phyloP scores from a whole-genome alignment of 345 rosid genomes.

The Salix suchowensis region DNA sequence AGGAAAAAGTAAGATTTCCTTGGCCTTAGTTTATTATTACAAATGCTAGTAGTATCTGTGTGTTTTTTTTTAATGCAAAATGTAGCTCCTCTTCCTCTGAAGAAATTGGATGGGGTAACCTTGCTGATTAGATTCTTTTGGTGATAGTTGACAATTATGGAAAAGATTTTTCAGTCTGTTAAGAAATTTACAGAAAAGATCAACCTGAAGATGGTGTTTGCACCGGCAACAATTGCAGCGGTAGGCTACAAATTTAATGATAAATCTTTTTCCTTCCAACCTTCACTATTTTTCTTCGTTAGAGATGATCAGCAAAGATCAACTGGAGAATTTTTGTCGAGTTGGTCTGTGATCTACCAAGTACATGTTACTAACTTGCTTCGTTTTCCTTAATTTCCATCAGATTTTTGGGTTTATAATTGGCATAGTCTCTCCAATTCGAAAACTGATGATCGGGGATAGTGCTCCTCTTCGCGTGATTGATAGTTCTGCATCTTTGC shows the following conservation, averaged over 20 bases:
- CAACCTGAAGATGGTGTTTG: background rate
- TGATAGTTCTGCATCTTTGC: constrained; percentile 25
- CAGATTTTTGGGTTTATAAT: constrained; percentile 33
- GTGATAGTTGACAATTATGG: background rate
- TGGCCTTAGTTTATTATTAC: background rate
- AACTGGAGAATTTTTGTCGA: no score
- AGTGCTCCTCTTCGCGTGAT: constrained; percentile 38
- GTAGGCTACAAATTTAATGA: background rate
- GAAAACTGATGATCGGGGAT: constrained; percentile 25
- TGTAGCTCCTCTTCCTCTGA: no score
- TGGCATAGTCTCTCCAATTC: constrained; percentile 26
- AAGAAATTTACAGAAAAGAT: background rate
- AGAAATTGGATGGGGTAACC: background rate
- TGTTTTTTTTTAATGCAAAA: background rate
- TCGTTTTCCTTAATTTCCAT: background rate
- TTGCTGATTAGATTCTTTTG: background rate
- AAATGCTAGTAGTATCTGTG: background rate
- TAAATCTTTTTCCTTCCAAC: no score
- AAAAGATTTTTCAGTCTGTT: background rate
- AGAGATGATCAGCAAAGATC: no score
- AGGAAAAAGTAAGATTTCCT: background rate
- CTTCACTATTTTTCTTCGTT: no score
- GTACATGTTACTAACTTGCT: no score
- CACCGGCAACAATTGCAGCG: background rate
- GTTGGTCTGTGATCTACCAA: no score